Evolutionary conservation across 2,329 filamentous ascomycete genomes (phyloP).

Genomic region (Gaeumannomyces sp.): DNA sequence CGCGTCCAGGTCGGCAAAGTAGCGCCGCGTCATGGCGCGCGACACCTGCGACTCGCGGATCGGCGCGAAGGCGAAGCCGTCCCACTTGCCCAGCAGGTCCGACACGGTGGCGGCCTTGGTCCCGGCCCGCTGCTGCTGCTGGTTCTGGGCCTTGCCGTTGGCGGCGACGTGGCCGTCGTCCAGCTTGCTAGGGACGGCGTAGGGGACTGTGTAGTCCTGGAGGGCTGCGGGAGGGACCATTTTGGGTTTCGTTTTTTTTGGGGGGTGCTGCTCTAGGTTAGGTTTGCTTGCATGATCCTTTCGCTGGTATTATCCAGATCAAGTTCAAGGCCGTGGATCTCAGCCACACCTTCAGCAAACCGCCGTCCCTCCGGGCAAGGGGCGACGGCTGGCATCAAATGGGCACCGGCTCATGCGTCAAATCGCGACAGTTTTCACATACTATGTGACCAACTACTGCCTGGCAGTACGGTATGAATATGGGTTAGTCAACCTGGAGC

Average conservation of each 20-base stretch:
- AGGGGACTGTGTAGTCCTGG: constrained; percentile 45
- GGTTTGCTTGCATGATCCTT: constrained; percentile 82
- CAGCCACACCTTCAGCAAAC: constrained; percentile 22
- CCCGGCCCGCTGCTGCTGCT: constrained; percentile 13
- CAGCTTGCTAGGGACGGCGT: constrained; percentile 40
- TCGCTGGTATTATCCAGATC: constrained; percentile 54
- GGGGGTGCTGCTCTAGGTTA: constrained; percentile 5
- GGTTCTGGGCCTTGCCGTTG: constrained; percentile 21
- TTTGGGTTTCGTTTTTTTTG: constrained; percentile 15
- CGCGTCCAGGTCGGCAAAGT: constrained; percentile 82
- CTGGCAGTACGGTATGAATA: background rate
- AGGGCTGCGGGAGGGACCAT: constrained; percentile 76
- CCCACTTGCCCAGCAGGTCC: constrained; percentile 65
- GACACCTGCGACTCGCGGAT: constrained; percentile 92
- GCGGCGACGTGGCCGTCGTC: constrained; percentile 21
- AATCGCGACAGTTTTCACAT: constrained; percentile 15
- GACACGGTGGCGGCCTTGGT: constrained; percentile 25
- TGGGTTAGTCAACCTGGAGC: background rate
- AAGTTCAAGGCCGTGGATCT: constrained; percentile 33
- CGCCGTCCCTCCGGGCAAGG: background rate
- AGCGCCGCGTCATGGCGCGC: constrained; percentile 87
- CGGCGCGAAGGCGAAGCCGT: constrained; percentile 71
- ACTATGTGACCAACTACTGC: background rate
- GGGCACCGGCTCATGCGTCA: constrained; percentile 30
- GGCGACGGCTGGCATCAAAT: constrained; percentile 13